Evolutionary conservation across 2,329 filamentous ascomycete genomes (phyloP).

Genomic region (Colletotrichum paranaense): DNA sequence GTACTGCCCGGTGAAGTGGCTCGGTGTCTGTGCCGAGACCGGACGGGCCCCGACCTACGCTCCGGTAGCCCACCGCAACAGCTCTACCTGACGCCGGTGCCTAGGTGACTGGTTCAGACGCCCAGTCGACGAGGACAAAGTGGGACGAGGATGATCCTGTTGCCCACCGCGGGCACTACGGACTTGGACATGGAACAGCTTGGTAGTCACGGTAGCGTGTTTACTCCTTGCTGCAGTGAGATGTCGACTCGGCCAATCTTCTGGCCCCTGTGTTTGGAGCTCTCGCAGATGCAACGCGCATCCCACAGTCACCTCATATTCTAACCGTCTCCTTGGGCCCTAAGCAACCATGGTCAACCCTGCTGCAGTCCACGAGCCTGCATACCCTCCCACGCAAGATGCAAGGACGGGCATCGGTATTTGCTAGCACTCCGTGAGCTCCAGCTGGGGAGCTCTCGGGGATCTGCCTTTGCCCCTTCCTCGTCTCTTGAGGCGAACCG

Average conservation of each 20-base stretch:
- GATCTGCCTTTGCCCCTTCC: background rate
- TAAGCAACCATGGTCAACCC: constrained; percentile 29
- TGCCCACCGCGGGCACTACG: background rate
- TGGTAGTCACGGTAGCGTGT: background rate
- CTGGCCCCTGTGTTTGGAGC: constrained; percentile 29
- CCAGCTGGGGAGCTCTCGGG: constrained; percentile 13
- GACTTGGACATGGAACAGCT: background rate
- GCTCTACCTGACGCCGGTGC: constrained; percentile 28
- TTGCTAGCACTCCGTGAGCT: constrained; percentile 27
- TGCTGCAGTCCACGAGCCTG: constrained; percentile 10
- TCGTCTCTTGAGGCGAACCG: constrained; percentile 17
- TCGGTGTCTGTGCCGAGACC: constrained; percentile 31
- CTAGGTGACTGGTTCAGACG: constrained; percentile 28
- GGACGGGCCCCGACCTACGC: constrained; percentile 24
- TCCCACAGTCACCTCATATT: constrained; percentile 27
- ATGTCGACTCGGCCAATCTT: constrained; percentile 25
- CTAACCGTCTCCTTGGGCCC: constrained; percentile 33
- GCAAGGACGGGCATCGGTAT: constrained; percentile 33
- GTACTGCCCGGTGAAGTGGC: constrained; percentile 25
- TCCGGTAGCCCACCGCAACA: constrained; percentile 12
- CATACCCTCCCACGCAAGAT: constrained; percentile 4
- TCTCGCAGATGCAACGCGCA: constrained; percentile 30
- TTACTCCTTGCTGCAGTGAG: constrained; percentile 1
- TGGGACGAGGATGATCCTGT: constrained; percentile 23
- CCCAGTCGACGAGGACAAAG: constrained; percentile 5